Percentiles rank a stretch among this genome's conserved stretches.
Evolutionary conservation across 2,329 filamentous ascomycete genomes (phyloP).

Genomic region (Arthrobotrys conoides): DNA sequence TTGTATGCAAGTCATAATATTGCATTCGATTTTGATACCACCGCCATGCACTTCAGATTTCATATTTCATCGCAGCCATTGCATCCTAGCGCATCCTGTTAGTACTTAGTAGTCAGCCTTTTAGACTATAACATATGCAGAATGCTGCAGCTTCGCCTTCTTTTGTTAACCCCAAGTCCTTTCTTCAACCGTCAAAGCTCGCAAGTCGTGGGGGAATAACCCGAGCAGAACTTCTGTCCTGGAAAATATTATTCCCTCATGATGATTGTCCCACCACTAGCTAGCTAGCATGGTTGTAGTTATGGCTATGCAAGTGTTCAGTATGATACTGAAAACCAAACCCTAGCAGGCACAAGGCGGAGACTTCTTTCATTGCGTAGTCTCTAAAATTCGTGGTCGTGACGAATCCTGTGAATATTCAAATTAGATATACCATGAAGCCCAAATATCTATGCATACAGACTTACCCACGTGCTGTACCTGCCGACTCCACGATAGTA

Average conservation of each 20-base stretch:
- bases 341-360: not conserved
- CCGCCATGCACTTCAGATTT: not conserved
- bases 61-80: not conserved
- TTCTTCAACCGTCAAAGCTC: not conserved
- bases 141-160: constrained; percentile 2
- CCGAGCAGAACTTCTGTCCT: not conserved
- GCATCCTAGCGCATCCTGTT: not conserved
- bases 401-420: too few relatives aligned
- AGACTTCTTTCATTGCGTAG: not conserved
- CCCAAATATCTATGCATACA: not conserved
- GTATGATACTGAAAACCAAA: not conserved
- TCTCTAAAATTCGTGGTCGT: too few relatives aligned
- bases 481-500: constrained; percentile 50
- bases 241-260: constrained; percentile 20
- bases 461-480: constrained; percentile 1
- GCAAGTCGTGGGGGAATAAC: not conserved
- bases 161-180: not conserved
- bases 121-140: constrained; percentile 4
- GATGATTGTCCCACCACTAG: not conserved
- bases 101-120: not conserved
- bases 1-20: constrained; percentile 18
- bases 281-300: not conserved
- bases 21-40: constrained; percentile 3
- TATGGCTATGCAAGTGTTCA: not conserved
- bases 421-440: too few relatives aligned